phyloP scores from a whole-genome alignment of 208 protist genomes.

The Acanthamoeba castellanii region DNA sequence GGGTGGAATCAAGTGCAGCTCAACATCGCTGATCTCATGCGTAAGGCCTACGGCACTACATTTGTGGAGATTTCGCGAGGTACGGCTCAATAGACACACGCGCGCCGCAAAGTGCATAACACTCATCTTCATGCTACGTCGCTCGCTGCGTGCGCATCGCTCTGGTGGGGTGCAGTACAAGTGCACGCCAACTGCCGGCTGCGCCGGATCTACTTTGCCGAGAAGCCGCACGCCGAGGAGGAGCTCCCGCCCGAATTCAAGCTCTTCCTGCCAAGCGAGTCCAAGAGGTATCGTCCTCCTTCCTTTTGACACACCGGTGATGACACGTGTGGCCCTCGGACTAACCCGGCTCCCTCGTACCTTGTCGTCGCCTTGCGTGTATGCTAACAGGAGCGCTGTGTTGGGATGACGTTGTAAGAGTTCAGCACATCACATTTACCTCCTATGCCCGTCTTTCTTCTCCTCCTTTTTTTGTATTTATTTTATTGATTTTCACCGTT shows the following conservation, averaged over 20 bases:
- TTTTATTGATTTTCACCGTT: neutral
- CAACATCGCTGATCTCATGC: slow-evolving; percentile 99
- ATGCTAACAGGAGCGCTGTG: neutral
- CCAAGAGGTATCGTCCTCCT: neutral
- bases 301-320: neutral
- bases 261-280: slow-evolving; percentile 77
- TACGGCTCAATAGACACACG: neutral
- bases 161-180: slow-evolving; percentile 82
- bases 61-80: slow-evolving; percentile 98
- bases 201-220: slow-evolving; percentile 99
- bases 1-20: slow-evolving; percentile 99
- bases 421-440: neutral
- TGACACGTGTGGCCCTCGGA: neutral
- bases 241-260: slow-evolving; percentile 99
- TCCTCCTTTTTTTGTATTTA: neutral
- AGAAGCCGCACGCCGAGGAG: slow-evolving; percentile 99
- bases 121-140: neutral
- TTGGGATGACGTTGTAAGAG: neutral
- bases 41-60: slow-evolving; percentile 98
- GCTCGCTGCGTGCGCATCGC: neutral
- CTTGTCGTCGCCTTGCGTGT: too few relatives aligned
- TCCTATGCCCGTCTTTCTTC: too few relatives aligned
- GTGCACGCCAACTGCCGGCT: slow-evolving; percentile 99
- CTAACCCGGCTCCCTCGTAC: neutral
- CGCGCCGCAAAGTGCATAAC: too few relatives aligned